Conservation (phyloP, 805 yeast species). For the Metschnikowia aberdeeniae region DNA sequence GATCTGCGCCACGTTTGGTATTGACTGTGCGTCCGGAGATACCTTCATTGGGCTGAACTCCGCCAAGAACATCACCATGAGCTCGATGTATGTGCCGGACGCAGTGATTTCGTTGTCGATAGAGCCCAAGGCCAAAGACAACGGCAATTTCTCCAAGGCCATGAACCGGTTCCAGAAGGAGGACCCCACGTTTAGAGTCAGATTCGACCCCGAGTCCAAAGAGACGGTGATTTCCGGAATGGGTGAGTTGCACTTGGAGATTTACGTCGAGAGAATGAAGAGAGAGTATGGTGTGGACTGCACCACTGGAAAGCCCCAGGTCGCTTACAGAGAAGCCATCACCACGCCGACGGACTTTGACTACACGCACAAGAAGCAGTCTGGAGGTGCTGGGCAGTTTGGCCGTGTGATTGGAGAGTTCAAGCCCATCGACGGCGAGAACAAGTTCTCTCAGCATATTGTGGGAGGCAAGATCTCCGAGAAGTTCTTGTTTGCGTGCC, state of each 20-base stretch:
- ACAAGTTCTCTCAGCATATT: constrained; percentile 77
- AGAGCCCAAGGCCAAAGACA: constrained; percentile 82
- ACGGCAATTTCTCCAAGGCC: constrained; percentile 89
- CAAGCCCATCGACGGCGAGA: constrained; percentile 60
- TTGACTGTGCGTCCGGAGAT: constrained; percentile 98
- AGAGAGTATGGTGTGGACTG: constrained; percentile 97
- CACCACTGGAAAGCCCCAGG: constrained; percentile 95
- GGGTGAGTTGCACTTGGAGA: constrained; percentile 97
- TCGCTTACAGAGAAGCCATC: constrained; percentile 94
- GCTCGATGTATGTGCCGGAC: constrained; percentile 98
- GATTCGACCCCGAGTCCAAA: constrained; percentile 84
- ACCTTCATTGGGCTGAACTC: constrained; percentile 80
- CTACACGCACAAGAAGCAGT: constrained; percentile 94
- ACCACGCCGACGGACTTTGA: constrained; percentile 72
- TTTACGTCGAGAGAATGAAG: constrained; percentile 96
- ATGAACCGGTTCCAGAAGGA: constrained; percentile 97
- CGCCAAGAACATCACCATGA: constrained; percentile 76
- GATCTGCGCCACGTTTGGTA: constrained; percentile 98
- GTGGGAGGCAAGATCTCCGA: constrained; percentile 98
- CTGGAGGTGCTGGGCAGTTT: constrained; percentile 99
- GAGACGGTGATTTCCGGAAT: constrained; percentile 95
- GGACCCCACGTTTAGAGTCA: constrained; percentile 96
- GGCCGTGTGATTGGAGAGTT: constrained; percentile 91
- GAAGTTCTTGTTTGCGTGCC: constrained; percentile 89
- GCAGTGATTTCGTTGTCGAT: constrained; percentile 94